phyloP scores from a whole-genome alignment of 2,329 filamentous ascomycete genomes.

The Hypomyces rosellus region DNA sequence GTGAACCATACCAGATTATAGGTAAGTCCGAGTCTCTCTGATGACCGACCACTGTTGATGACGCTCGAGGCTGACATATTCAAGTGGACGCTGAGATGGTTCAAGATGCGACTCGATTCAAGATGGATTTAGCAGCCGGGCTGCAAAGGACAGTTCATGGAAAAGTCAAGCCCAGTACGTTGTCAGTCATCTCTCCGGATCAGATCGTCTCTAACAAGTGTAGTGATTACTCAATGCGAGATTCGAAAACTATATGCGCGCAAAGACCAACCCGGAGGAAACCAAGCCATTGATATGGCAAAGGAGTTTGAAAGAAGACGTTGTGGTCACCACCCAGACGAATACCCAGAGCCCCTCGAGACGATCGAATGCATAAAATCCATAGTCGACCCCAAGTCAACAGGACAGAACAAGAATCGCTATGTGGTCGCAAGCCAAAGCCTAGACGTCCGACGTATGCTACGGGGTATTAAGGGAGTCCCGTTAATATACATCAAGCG shows the following conservation, averaged over 20 bases:
- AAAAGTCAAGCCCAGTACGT: constrained; percentile 71
- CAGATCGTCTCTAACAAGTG: constrained; percentile 16
- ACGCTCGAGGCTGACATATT: background rate
- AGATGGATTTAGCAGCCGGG: constrained; percentile 77
- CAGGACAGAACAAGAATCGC: constrained; percentile 66
- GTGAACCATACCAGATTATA: constrained; percentile 88
- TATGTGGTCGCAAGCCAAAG: constrained; percentile 76
- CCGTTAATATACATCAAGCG: constrained; percentile 73
- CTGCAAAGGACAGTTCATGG: constrained; percentile 81
- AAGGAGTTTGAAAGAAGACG: constrained; percentile 70
- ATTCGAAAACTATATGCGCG: constrained; percentile 71
- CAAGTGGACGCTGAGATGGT: constrained; percentile 79
- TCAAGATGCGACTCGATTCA: constrained; percentile 71
- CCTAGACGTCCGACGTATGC: constrained; percentile 51
- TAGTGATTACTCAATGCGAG: constrained; percentile 75
- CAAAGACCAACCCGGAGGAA: constrained; percentile 46
- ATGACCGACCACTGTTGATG: background rate
- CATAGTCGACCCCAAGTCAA: constrained; percentile 73
- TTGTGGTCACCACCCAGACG: constrained; percentile 69
- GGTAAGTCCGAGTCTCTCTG: constrained; percentile 35
- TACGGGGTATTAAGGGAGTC: constrained; percentile 64
- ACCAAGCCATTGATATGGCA: constrained; percentile 63
- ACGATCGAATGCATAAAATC: constrained; percentile 63
- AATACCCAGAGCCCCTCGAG: constrained; percentile 64
- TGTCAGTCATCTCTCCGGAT: constrained; percentile 1